phyloP scores from a whole-genome alignment of 1,284 basidiomycete species.

The Boletus austroedulis region DNA sequence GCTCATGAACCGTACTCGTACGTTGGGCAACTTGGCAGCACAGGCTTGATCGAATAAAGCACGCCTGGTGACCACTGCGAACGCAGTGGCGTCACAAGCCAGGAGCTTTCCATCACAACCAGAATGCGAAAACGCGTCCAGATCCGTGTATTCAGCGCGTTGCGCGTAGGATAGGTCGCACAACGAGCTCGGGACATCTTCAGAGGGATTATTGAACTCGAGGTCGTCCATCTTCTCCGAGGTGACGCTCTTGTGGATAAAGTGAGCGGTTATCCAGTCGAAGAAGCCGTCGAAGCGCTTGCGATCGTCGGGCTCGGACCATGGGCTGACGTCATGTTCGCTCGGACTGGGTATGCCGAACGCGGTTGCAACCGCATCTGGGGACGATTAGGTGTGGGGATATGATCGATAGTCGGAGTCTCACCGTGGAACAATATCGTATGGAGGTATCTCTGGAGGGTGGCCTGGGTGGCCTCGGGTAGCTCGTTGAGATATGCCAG shows the following conservation, averaged over 20 bases:
- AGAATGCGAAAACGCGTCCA: not conserved
- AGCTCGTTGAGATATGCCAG: slow-evolving; percentile 25
- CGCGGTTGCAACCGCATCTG: slow-evolving; percentile 8
- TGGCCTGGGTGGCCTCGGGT: slow-evolving; percentile 2
- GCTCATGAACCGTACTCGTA: slow-evolving; percentile 27
- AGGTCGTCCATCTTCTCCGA: slow-evolving; percentile 25
- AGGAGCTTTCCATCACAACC: slow-evolving; percentile 17
- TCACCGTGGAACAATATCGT: slow-evolving; percentile 27
- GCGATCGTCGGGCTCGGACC: slow-evolving; percentile 7
- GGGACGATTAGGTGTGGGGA: not conserved
- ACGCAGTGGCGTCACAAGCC: slow-evolving; percentile 6
- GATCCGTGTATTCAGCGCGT: slow-evolving; percentile 14
- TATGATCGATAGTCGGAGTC: not conserved
- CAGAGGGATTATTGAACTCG: slow-evolving; percentile 13
- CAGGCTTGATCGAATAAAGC: slow-evolving; percentile 24
- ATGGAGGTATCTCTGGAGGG: slow-evolving; percentile 25
- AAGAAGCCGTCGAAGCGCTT: slow-evolving; percentile 20
- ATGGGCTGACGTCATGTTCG: not conserved
- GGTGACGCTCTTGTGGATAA: slow-evolving; percentile 13
- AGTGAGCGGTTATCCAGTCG: slow-evolving; percentile 18
- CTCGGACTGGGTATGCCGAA: slow-evolving; percentile 5
- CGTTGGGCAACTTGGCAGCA: slow-evolving; percentile 14
- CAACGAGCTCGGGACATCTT: slow-evolving; percentile 8
- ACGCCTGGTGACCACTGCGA: slow-evolving; percentile 11
- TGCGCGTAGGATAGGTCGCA: slow-evolving; percentile 21